phyloP scores from a whole-genome alignment of 208 protist genomes.

The Trypanosoma melophagium region DNA sequence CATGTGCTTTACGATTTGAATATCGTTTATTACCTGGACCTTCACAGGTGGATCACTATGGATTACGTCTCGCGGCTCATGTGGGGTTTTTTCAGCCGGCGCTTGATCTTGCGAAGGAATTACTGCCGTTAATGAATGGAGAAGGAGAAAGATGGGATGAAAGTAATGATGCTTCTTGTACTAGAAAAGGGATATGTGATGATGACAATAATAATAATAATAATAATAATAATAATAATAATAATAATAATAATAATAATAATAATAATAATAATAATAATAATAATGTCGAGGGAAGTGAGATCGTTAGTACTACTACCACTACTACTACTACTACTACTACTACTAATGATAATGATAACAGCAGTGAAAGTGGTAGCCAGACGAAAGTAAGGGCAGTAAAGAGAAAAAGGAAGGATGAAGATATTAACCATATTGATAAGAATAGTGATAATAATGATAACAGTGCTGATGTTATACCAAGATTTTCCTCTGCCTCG shows the following conservation, averaged over 20 bases:
- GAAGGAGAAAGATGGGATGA: not conserved
- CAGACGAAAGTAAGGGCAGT: not conserved
- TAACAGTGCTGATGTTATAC: not conserved
- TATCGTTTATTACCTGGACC: conserved; percentile 49
- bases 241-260: not conserved
- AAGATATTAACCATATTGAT: not conserved
- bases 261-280: not conserved
- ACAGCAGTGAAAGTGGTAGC: not conserved
- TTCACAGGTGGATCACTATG: conserved; percentile 58
- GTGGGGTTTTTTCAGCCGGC: conserved; percentile 52
- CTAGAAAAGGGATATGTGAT: not conserved
- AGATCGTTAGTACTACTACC: not conserved
- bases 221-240: too few relatives aligned
- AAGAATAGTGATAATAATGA: conserved; percentile 1
- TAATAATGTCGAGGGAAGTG: not conserved
- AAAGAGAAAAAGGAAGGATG: not conserved
- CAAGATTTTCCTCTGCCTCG: conserved; percentile 6
- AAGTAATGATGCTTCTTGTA: not conserved
- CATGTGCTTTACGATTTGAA: conserved; percentile 25
- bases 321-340: not conserved
- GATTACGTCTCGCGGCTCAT: conserved; percentile 49
- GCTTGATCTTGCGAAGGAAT: conserved; percentile 33
- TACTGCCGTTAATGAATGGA: conserved; percentile 25
- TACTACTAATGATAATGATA: not conserved
- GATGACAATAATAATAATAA: too few relatives aligned